Evolutionary conservation across 495 filamentous ascomycete genomes (phyloP).

Genomic region (Hypoxylon cercidicola): DNA sequence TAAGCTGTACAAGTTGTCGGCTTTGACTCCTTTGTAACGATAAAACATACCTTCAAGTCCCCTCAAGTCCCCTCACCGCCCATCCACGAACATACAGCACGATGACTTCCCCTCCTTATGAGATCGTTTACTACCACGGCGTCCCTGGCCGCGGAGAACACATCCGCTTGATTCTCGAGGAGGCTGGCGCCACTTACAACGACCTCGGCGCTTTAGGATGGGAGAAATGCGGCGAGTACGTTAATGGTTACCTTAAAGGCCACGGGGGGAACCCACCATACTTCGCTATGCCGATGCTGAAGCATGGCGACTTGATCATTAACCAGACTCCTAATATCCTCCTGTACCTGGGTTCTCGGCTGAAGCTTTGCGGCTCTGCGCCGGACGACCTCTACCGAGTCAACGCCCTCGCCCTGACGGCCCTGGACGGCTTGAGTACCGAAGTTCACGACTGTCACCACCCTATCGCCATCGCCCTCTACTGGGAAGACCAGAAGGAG

Average conservation of each 20-base stretch:
- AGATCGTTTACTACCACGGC: conserved; percentile 65
- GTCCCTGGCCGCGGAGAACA: conserved; percentile 67
- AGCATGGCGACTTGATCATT: conserved; percentile 55
- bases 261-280: conserved; percentile 54
- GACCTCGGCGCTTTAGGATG: conserved; percentile 16
- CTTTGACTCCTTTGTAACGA: conserved; percentile 2
- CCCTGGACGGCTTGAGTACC: conserved; percentile 55
- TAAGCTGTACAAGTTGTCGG: conserved; percentile 2
- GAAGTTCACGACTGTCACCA: conserved; percentile 46
- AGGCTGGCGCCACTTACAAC: conserved; percentile 39
- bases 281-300: conserved; percentile 61
- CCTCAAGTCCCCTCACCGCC: conserved; percentile 58
- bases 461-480: conserved; percentile 56
- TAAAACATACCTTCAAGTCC: conserved; percentile 26
- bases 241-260: conserved; percentile 14
- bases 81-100: conserved; percentile 60
- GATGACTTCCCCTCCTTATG: conserved; percentile 58
- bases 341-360: conserved; percentile 58
- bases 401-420: conserved; percentile 37
- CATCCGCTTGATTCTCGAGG: conserved; percentile 66
- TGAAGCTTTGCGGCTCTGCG: conserved; percentile 50
- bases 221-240: conserved; percentile 13
- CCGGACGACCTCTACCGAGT: conserved; percentile 49
- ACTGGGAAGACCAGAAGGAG: conserved; percentile 67
- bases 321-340: conserved; percentile 65